Base-by-base conservation (phyloP, 1,139 yeast genomes). In the Geotrichum histeridarum region DNA sequence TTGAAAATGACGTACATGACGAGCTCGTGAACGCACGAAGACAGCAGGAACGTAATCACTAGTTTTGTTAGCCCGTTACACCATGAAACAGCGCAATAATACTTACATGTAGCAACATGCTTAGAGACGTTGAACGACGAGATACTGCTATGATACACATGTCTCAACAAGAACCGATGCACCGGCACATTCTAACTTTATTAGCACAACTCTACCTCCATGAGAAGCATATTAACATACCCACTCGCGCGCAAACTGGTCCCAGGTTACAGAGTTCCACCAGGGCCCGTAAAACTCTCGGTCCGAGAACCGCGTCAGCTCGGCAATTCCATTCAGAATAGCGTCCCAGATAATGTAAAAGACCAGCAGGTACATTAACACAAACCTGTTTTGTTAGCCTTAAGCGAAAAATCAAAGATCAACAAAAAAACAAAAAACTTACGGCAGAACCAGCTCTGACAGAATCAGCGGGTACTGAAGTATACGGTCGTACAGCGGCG, bases 211-310 rank as follows among this genome's bases (percentile, higher is more conserved):
- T 22, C 11, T 8, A 7, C 8, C 8, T 1, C 11, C 30, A 27
- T 11, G 15, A 8, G 11, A 27, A 7, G 15, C 8, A 15, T n/a
- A 30, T 7, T 3, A 12, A 27, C 46, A 12, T 42, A 42, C 38
- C 99, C 99, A 94, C 61, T 87, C 83, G 61, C 97, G 79, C 8
- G 97, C 86, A 71, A 87, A 93, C 67, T 90, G 93, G 55, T 87
- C 90, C 96, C 97, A 93, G 50, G 90, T 85, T 32, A 86, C 82
- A 61, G 95, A 87, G 62, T 93, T 88, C 99, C 98, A 93, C 99
- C 99, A 93, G 44, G 90, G 88, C 2, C 95, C 95, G 65, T 93
- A 93, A 68, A 93, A 93, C 61, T 86, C 87, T 44, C 99, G 79
- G 67, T 93, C 98, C 1, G 91, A 96, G 70, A 84, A 93, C 53